A percentile compares a stretch with the other conserved stretches of the same genome.
Conservation (phyloP, 768 basidiomycete species). For the Boletus insuetus region DNA sequence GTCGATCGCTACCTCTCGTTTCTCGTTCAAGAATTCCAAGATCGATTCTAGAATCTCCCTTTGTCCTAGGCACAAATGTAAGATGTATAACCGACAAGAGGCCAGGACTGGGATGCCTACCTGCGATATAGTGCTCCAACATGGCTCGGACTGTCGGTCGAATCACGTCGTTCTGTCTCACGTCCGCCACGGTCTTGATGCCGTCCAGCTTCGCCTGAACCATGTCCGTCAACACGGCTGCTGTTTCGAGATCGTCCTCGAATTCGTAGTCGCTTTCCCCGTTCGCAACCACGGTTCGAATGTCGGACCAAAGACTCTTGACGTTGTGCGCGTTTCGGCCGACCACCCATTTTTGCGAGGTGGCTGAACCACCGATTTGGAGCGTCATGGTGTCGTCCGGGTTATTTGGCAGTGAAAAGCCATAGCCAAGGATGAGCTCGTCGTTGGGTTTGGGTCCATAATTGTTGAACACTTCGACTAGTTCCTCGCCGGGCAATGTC, state of each 20-base stretch:
- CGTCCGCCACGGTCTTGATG: conserved; percentile 40
- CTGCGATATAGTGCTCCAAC: conserved; percentile 67
- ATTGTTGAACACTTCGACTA: conserved; percentile 69
- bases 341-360: conserved; percentile 54
- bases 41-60: conserved; percentile 54
- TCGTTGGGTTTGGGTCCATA: conserved; percentile 91
- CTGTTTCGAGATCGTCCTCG: conserved; percentile 68
- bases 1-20: conserved; percentile 46
- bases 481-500: conserved; percentile 31
- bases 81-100: neutral
- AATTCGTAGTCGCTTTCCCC: conserved; percentile 32
- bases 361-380: conserved; percentile 55
- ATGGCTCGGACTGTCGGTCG: conserved; percentile 62
- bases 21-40: conserved; percentile 45
- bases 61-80: conserved; percentile 44
- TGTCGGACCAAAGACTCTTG: conserved; percentile 59
- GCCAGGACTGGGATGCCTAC: conserved; percentile 31
- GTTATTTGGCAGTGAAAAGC: conserved; percentile 77
- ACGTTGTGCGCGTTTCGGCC: conserved; percentile 54
- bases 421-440: conserved; percentile 88
- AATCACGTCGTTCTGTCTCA: conserved; percentile 24
- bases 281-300: conserved; percentile 34
- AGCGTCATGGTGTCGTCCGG: conserved; percentile 86
- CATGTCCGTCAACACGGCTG: conserved; percentile 69
- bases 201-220: conserved; percentile 46